These are phyloP conservation scores for Posidonia oceanica DNA, from an alignment of 116 monocot genomes.

Conservation along the genomic window DNA sequence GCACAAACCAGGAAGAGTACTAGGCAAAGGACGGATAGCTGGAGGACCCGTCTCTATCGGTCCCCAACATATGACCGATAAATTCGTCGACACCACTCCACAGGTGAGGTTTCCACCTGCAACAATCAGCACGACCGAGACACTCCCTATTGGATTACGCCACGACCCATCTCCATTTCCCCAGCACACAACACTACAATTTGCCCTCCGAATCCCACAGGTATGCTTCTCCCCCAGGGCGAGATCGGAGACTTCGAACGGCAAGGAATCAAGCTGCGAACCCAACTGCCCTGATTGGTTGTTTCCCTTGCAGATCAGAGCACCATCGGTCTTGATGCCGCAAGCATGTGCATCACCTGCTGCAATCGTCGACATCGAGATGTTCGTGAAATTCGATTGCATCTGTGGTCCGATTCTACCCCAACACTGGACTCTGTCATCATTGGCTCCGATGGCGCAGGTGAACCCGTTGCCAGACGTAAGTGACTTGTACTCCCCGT, in stretches of 20 bases:
- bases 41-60: conserved; percentile 2
- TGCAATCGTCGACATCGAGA: conserved; percentile 37
- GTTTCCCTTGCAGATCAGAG: conserved; percentile 44
- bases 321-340: conserved; percentile 32
- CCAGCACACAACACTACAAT: conserved; percentile 61
- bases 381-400: conserved; percentile 18
- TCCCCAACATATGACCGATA: conserved; percentile 59
- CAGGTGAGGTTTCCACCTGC: conserved; percentile 73
- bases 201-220: conserved; percentile 35
- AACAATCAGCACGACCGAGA: conserved; percentile 39
- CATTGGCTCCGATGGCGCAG: conserved; percentile 30
- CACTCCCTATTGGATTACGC: conserved; percentile 18
- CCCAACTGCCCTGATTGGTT: conserved; percentile 35
- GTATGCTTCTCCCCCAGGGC: conserved; percentile 46
- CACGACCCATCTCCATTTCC: conserved; percentile 14
- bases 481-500: conserved; percentile 51
- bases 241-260: conserved; percentile 31
- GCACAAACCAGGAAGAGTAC: conserved; percentile 70
- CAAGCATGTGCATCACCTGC: conserved; percentile 66
- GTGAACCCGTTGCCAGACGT: conserved; percentile 69
- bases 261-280: conserved; percentile 1
- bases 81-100: conserved; percentile 35
- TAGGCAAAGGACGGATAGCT: conserved; percentile 17
- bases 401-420: conserved; percentile 12
- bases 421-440: conserved; percentile 52